These are phyloP conservation scores for Pisolithus marmoratus DNA, from an alignment of 768 basidiomycete species.

Conservation along the genomic window DNA sequence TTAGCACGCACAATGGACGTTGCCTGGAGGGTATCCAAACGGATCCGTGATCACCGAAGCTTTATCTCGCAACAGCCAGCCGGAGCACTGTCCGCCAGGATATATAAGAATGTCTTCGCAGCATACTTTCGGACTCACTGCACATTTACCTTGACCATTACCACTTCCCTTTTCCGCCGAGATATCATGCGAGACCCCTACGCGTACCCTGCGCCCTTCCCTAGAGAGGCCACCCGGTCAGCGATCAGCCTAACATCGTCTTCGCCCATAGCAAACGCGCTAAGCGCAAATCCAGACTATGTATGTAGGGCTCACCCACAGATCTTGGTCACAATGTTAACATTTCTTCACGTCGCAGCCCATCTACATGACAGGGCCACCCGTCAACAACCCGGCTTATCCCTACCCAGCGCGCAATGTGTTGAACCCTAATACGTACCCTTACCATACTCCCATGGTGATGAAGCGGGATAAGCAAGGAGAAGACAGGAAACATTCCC, in stretches of 20 bases:
- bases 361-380: constrained; percentile 14
- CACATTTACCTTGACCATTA: not conserved
- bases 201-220: constrained; percentile 17
- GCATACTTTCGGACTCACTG: not conserved
- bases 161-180: not conserved
- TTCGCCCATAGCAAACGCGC: constrained; percentile 18
- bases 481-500: constrained; percentile 2
- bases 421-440: constrained; percentile 18
- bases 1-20: no score
- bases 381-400: constrained; percentile 17
- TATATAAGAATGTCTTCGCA: not conserved
- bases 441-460: constrained; percentile 2
- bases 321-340: not conserved
- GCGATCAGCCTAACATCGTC: constrained; percentile 13
- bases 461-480: constrained; percentile 3
- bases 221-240: constrained; percentile 12
- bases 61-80: no score
- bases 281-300: constrained; percentile 12
- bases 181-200: constrained; percentile 12
- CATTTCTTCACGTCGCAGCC: constrained; percentile 4
- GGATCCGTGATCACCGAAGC: not conserved
- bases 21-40: no score
- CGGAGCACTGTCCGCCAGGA: no score
- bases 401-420: constrained; percentile 28
- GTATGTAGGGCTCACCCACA: constrained; percentile 1